These are phyloP conservation scores for Saccharomycopsis fodiens DNA, from an alignment of 805 yeast genomes.

Conservation along the genomic window DNA sequence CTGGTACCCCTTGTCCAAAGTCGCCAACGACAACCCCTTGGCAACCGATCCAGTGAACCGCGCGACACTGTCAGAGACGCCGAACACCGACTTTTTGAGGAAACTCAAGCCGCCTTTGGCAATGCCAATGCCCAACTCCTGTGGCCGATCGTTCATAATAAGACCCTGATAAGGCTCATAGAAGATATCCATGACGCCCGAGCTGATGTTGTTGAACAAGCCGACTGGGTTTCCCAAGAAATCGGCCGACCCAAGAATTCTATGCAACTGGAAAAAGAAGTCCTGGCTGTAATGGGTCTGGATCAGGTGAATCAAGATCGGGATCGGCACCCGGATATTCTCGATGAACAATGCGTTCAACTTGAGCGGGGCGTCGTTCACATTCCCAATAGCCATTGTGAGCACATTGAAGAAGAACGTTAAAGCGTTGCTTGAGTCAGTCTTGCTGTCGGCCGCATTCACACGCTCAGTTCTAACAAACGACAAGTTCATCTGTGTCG, in stretches of 20 bases:
- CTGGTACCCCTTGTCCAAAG: slow-evolving; percentile 81
- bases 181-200: slow-evolving; percentile 94
- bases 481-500: slow-evolving; percentile 79
- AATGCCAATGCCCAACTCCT: slow-evolving; percentile 87
- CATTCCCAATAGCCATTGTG: slow-evolving; percentile 95
- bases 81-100: slow-evolving; percentile 89
- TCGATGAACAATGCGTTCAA: slow-evolving; percentile 82
- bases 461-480: slow-evolving; percentile 83
- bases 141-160: slow-evolving; percentile 89
- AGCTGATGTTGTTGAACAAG: slow-evolving; percentile 80
- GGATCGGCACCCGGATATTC: slow-evolving; percentile 80
- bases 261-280: slow-evolving; percentile 84
- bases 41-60: slow-evolving; percentile 91
- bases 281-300: slow-evolving; percentile 88
- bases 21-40: slow-evolving; percentile 85
- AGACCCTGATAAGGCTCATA: slow-evolving; percentile 97
- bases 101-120: slow-evolving; percentile 96
- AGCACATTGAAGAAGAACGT: slow-evolving; percentile 75
- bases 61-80: slow-evolving; percentile 88
- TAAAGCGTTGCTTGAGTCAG: slow-evolving; percentile 55
- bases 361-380: slow-evolving; percentile 92
- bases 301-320: slow-evolving; percentile 60
- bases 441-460: slow-evolving; percentile 50
- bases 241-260: slow-evolving; percentile 93
- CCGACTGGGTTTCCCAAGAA: slow-evolving; percentile 97